phyloP scores from a whole-genome alignment of 345 rosid species.

The Zanthoxylum bungeanum region DNA sequence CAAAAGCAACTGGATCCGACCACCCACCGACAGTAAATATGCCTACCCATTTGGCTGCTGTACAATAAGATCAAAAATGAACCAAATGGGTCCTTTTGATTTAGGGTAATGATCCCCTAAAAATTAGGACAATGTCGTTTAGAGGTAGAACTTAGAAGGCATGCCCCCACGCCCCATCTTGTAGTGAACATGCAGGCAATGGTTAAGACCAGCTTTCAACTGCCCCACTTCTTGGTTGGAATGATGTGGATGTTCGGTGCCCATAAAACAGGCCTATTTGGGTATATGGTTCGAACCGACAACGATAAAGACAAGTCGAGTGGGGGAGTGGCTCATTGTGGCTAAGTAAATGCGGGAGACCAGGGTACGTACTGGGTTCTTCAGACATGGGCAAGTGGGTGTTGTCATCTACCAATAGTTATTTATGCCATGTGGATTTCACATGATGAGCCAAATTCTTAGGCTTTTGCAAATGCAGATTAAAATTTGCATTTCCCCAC shows the following conservation, averaged over 20 bases:
- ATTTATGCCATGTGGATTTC: no score
- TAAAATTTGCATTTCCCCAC: background rate
- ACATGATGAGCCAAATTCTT: slow-evolving; percentile 10
- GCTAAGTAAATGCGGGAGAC: background rate
- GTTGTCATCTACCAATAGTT: no score
- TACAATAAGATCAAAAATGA: background rate
- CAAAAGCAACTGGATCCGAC: slow-evolving; percentile 24
- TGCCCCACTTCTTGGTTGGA: slow-evolving; percentile 42
- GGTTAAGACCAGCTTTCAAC: no score
- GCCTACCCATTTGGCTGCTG: no score
- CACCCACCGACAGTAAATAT: slow-evolving; percentile 51
- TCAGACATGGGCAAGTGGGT: no score
- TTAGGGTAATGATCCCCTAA: slow-evolving; percentile 38
- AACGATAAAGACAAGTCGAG: slow-evolving; percentile 29
- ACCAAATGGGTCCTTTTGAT: slow-evolving; percentile 22
- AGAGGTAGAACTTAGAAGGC: slow-evolving; percentile 22
- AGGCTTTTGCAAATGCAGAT: background rate
- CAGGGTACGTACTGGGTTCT: slow-evolving; percentile 13
- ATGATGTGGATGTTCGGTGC: slow-evolving; percentile 36
- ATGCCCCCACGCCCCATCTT: no score
- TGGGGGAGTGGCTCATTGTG: background rate
- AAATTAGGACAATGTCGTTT: slow-evolving; percentile 45
- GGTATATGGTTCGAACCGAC: slow-evolving; percentile 30
- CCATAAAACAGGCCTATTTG: slow-evolving; percentile 14
- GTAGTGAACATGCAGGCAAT: slow-evolving; percentile 29